Evolutionary conservation across 1,139 yeast genomes (phyloP), one percentile per base, ranked within the genome.

Genomic region (Suhomyces taliae): DNA sequence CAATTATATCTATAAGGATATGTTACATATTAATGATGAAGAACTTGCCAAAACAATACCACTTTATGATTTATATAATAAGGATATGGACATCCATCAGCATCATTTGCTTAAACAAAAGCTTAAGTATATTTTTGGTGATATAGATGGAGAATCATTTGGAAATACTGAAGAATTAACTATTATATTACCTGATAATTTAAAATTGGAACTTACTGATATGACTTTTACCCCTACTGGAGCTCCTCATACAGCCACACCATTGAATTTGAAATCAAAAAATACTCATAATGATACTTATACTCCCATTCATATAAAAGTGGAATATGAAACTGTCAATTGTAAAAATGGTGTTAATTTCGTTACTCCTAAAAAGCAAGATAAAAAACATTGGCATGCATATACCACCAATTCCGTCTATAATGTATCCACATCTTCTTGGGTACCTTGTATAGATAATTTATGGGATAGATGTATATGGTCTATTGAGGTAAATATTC

Each of bases 391-490:
- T 37, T 90, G 97, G 95, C 96, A 88, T 60, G 95, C 89, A 1
- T 90, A 87, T 64, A 91, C 99, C 0, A 76, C 82, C 1, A 91
- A 93, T 60, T 76, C 89, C 4, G 91, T 90, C 27, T 70, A 83
- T 41, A 90, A 90, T 19, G 77, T 87, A 8, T 82, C 95, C 11
- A 88, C 98, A 0, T 88, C 97, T 1, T 85, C 90, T 19, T 95
- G 99, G 99, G 87, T 93, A 40, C 99, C 99, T 0, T 95, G 99
- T 61, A 77, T 93, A 6, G 98, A 95, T 56, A 89, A 87, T 41
- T 65, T 90, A 34, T 87, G 93, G 82, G 97, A 90, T 57, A 81
- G 90, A 50, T 86, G 88, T 40, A 87, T 97, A 0, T 95, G 99
- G 99, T 90, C 91, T 50, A 65, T 95, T 12, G 95, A 90, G 58